Percentiles rank a stretch among this genome's conserved stretches.
These are phyloP conservation scores for Yamadazyma sp. DNA, from an alignment of 805 yeast species.

Conservation along the genomic window DNA sequence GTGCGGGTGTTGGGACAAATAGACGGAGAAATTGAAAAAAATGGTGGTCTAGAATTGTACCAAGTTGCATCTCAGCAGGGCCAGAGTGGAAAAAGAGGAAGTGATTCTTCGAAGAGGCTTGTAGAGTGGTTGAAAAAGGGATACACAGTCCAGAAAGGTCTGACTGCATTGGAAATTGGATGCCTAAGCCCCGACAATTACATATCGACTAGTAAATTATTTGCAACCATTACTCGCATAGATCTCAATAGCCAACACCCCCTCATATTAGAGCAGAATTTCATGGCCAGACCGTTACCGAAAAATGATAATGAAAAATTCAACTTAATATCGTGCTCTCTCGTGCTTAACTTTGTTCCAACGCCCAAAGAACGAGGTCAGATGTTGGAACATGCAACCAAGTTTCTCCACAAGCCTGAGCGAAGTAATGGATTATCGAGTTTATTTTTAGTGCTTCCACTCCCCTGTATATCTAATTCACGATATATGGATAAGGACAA, in stretches of 20 bases:
- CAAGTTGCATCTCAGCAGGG: slow-evolving; percentile 88
- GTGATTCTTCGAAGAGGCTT: slow-evolving; percentile 83
- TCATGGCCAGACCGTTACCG: slow-evolving; percentile 75
- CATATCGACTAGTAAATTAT: slow-evolving; percentile 59
- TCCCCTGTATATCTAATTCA: slow-evolving; percentile 83
- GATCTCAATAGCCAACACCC: slow-evolving; percentile 83
- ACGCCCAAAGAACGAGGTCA: slow-evolving; percentile 67
- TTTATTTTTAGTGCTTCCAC: slow-evolving; percentile 80
- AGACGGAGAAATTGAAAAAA: slow-evolving; percentile 56
- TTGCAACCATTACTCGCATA: slow-evolving; percentile 56
- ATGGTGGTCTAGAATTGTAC: slow-evolving; percentile 79
- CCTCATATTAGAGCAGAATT: slow-evolving; percentile 73
- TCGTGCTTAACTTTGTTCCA: slow-evolving; percentile 88
- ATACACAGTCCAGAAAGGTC: slow-evolving; percentile 9
- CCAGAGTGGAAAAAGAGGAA: slow-evolving; percentile 75
- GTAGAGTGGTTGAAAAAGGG: slow-evolving; percentile 61
- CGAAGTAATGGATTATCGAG: slow-evolving; percentile 25
- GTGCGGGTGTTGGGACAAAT: slow-evolving; percentile 48
- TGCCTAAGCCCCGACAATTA: slow-evolving; percentile 67
- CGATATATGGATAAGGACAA: slow-evolving; percentile 60
- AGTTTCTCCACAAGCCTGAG: slow-evolving; percentile 42
- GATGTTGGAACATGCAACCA: slow-evolving; percentile 63
- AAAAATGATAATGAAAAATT: slow-evolving; percentile 44
- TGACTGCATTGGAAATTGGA: slow-evolving; percentile 77
- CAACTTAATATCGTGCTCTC: slow-evolving; percentile 73